Base-by-base conservation (phyloP, 2,329 filamentous ascomycete genomes). In the Cladophialophora yegresii region DNA sequence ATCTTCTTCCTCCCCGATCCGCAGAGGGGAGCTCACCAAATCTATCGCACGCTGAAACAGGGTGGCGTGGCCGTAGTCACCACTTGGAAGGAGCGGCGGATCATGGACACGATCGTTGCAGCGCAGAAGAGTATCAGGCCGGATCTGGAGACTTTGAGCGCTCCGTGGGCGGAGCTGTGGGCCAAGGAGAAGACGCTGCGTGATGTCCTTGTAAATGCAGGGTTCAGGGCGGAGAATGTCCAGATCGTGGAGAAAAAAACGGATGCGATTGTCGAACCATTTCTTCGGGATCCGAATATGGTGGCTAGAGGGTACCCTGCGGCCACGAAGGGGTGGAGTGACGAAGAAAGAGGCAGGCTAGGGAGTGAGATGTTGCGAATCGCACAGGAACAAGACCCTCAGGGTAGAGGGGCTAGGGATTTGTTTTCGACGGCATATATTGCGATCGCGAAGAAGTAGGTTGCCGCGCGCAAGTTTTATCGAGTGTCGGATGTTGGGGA, bases 1-100 rank as follows among this genome's bases (percentile, higher is more conserved):
- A 36, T 71, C 50, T 71, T 71, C 56, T 63, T 69, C 47, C 64
- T 69, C 36, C 63, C 62, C 0, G 63, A 71, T 16, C 66, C 70
- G 22, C 53, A 62, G 9, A 58, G 33, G 13, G 69, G 63, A 9
- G 67, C 63, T 3, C 45, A 55, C 1, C 60, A 72, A n/a, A 63
- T 71, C 10, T 59, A 69, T 49, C 69, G 70, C 60, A 68, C 68
- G 7, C 62, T 71, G 10, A 67, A 67, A 30, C 60, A 65, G 16
- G 62, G 61, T 13, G 68, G 70, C 13, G 45, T 59, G 3, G 67
- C 70, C 0, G 51, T 58, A 3, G 36, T 69, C 4, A 72, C 68
- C 16, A 62, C 62, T 0, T 72, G 69, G 69, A 68, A 68, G 30
- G 6, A 54, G 16, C 40, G 60, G n/a, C 40, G 22, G 20, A 45